Percentiles rank a stretch among this genome's conserved stretches.
Evolutionary conservation across 2,329 filamentous ascomycete species (phyloP).

Genomic region (Polytolypa hystricis): DNA sequence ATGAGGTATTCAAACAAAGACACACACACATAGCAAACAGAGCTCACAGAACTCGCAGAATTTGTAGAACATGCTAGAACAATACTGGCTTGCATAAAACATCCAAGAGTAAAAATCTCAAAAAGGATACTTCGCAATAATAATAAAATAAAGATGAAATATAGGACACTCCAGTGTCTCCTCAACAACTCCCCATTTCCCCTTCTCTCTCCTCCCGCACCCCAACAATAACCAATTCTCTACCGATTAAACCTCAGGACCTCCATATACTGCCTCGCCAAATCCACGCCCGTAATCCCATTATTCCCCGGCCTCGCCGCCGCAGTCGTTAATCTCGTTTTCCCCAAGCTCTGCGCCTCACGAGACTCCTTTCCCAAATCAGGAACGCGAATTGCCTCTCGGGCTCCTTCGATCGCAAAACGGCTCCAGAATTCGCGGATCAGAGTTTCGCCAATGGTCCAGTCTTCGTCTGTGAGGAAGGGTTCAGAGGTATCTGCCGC

Average conservation of each 20-base stretch:
- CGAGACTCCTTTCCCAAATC: slow-evolving; percentile 30
- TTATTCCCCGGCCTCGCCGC: slow-evolving; percentile 8
- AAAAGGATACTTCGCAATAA: no score
- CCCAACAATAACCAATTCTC: slow-evolving; percentile 1
- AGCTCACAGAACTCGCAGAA: no score
- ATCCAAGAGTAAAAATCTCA: no score
- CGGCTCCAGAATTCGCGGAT: slow-evolving; percentile 33
- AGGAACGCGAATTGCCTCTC: slow-evolving; percentile 32
- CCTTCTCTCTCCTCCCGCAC: slow-evolving; percentile 1
- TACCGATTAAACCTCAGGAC: slow-evolving; percentile 33
- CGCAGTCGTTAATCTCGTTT: slow-evolving; percentile 8
- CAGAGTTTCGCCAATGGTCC: slow-evolving; percentile 27
- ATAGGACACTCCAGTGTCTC: background rate
- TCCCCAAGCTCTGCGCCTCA: slow-evolving; percentile 11
- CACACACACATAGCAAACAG: no score
- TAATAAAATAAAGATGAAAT: no score
- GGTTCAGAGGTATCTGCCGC: background rate
- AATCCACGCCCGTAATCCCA: slow-evolving; percentile 26
- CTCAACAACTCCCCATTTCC: background rate
- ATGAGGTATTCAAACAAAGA: no score
- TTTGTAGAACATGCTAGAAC: no score
- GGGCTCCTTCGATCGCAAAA: slow-evolving; percentile 26
- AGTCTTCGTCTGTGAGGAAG: slow-evolving; percentile 22
- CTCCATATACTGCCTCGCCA: slow-evolving; percentile 36
- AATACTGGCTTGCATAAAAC: no score